These are phyloP conservation scores for Exophiala dermatitidis DNA, from an alignment of 2,329 filamentous ascomycete species.

Conservation along the genomic window DNA sequence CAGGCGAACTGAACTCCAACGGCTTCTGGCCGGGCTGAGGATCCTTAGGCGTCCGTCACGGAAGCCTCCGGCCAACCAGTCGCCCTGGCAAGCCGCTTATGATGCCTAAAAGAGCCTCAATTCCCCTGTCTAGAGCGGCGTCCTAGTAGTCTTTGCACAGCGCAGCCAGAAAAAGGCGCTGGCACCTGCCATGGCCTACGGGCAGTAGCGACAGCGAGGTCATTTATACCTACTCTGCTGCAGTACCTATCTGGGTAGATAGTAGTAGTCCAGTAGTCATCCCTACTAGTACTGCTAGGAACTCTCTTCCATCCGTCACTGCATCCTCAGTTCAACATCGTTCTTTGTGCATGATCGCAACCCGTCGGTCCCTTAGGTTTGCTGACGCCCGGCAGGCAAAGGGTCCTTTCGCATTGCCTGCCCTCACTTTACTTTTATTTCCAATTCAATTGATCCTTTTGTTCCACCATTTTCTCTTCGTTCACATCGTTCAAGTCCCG, in stretches of 20 bases:
- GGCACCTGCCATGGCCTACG: too few relatives aligned
- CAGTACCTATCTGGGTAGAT: too few relatives aligned
- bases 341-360: background rate
- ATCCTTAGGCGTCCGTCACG: background rate
- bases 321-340: background rate
- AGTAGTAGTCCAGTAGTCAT: background rate
- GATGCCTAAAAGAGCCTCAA: background rate
- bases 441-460: slow-evolving; percentile 1
- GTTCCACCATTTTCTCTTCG: background rate
- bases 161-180: too few relatives aligned
- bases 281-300: background rate
- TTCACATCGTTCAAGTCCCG: background rate
- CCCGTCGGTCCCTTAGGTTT: background rate
- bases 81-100: background rate
- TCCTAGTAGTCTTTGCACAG: too few relatives aligned
- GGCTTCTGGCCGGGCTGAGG: background rate
- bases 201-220: too few relatives aligned
- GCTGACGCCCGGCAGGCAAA: background rate
- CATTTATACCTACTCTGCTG: too few relatives aligned
- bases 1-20: too few relatives aligned
- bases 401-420: background rate
- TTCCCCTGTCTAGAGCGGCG: too few relatives aligned
- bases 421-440: slow-evolving; percentile 2
- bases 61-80: background rate
- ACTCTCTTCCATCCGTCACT: background rate